These are phyloP conservation scores for Thraustochytrium sp. DNA, from an alignment of 352 stramenopile species.

Conservation along the genomic window DNA sequence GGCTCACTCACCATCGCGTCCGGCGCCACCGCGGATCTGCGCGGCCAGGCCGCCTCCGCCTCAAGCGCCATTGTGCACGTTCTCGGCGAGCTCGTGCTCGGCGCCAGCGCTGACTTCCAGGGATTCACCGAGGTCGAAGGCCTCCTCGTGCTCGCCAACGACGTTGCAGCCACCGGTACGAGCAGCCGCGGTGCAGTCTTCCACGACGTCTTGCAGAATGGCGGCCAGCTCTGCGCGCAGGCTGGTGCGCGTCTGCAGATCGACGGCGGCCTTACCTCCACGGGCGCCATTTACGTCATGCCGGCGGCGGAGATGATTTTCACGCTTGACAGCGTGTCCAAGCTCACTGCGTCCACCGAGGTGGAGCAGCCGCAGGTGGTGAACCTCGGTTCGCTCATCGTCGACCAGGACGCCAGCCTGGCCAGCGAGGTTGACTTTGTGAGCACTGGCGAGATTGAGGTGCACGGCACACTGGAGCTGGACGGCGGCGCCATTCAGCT, in stretches of 20 bases:
- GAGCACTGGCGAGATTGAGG: slow-evolving; percentile 26
- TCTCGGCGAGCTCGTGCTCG: not conserved
- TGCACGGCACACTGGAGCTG: not conserved
- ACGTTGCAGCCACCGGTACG: not conserved
- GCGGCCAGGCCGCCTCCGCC: not conserved
- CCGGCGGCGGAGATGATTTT: not conserved
- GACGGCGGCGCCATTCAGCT: not conserved
- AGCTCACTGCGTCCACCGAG: not conserved
- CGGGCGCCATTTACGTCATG: slow-evolving; percentile 9
- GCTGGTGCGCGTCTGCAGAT: not conserved
- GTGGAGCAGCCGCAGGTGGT: not conserved
- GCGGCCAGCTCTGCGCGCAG: not conserved
- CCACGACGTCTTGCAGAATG: not conserved
- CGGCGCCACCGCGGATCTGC: not conserved
- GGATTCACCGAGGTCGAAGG: slow-evolving; percentile 7
- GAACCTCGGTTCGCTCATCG: not conserved
- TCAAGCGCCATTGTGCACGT: not conserved
- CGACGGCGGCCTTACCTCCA: not conserved
- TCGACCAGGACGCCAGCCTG: slow-evolving; percentile 18
- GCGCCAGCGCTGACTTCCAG: not conserved
- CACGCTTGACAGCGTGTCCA: not conserved
- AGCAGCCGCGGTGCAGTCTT: not conserved
- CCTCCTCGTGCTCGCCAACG: not conserved
- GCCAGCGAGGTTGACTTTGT: not conserved
- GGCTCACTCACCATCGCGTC: not conserved